These are phyloP conservation scores for Sphagnum magellanicum DNA, from an alignment of 228 moss, liverwort and hornwort genomes.

Conservation along the genomic window DNA sequence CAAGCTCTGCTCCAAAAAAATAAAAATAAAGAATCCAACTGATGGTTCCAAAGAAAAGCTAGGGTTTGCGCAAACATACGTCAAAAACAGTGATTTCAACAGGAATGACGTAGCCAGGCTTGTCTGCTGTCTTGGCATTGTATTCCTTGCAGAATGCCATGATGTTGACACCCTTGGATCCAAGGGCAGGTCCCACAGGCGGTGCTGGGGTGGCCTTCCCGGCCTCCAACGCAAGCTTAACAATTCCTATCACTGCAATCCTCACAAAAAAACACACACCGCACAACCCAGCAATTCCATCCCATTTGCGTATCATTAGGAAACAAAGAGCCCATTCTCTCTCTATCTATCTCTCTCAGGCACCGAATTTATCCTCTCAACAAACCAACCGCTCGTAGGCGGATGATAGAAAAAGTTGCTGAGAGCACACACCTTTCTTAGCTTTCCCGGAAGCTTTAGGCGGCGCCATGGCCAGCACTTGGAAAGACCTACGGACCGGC, in stretches of 20 bases:
- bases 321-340: too few species aligned
- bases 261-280: conserved; percentile 4
- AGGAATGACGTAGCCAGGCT: conserved; percentile 93
- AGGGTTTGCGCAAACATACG: conserved; percentile 27
- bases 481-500: conserved; percentile 48
- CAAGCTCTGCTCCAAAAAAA: too few species aligned
- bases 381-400: not conserved
- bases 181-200: conserved; percentile 94
- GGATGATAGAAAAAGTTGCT: not conserved
- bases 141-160: conserved; percentile 99
- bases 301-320: not conserved
- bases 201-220: conserved; percentile 99
- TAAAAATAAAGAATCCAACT: too few species aligned
- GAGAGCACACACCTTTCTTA: conserved; percentile 55
- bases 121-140: conserved; percentile 98
- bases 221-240: conserved; percentile 94
- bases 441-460: conserved; percentile 81
- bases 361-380: not conserved
- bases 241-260: conserved; percentile 73
- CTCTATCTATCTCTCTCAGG: too few species aligned
- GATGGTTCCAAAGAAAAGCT: not conserved
- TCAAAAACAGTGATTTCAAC: conserved; percentile 97
- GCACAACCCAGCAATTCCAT: not conserved
- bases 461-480: conserved; percentile 92
- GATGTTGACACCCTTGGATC: conserved; percentile 99